Base-by-base conservation (phyloP, 768 basidiomycete genomes). In the Paxillus ammoniavirescens region DNA sequence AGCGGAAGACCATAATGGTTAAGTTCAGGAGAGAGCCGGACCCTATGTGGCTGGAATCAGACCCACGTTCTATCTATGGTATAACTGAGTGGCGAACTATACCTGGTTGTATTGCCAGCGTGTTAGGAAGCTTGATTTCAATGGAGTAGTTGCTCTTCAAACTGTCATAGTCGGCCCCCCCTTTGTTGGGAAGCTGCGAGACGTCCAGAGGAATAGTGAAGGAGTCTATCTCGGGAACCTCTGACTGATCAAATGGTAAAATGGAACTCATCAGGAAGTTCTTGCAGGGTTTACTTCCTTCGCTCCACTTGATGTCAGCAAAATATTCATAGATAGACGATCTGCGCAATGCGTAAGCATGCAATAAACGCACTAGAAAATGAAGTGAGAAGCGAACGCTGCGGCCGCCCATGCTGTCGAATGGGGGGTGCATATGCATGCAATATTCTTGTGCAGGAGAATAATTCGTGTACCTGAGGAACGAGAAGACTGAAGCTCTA, bases 381-480 rank as follows among this genome's bases (percentile, higher is more conserved):
- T 41, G 17, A 28, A 50, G 21, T 37, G 28, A 50, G 42, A 14
- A 9, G 14, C 28, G 42, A 13, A 33, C n/a, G 1, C 14, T 10
- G 17, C 28, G 7, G 10, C 7, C 28, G 28, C 28, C 28, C 28
- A 28, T 3, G 4, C 4, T 7, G 4, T 7, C 3, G 7, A 28
- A 28, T 28, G 4, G 28, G 28, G 28, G 28, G 7, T 28, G 28
- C 28, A 7, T 3, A 28, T 28, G 3, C 28, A 28, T 28, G 28
- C 54, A 45, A 8, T 33, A 15, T 8, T 65, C 53, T 31, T 53
- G 12, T 2, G 45, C 54, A 2, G 54, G 58, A 17, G 64, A 61
- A 15, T 60, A 56, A 37, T 62, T 65, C 12, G 64, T 65, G 33
- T 57, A 57, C n/a, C n/a, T n/a, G n/a, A 4, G 58, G 64, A 26